A percentile compares a stretch with the other conserved stretches of the same genome.
These are phyloP conservation scores for Mucor irregularis DNA, from an alignment of 371 early-diverging fungal genomes.

Conservation along the genomic window DNA sequence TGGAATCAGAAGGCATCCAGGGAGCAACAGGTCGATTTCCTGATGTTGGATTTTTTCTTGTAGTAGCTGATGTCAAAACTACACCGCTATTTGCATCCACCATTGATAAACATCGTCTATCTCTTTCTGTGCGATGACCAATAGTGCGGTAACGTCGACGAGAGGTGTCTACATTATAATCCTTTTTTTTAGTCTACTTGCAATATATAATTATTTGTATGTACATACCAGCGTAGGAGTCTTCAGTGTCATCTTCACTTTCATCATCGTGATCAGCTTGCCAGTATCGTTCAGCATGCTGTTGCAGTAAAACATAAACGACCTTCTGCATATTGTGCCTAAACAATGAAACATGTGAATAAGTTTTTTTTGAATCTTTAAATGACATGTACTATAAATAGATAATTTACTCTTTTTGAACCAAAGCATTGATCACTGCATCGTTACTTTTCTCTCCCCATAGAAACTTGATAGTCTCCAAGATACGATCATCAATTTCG, in stretches of 20 bases:
- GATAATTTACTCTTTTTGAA: conserved; percentile 43
- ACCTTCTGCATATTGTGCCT: conserved; percentile 59
- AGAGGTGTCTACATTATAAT: conserved; percentile 6
- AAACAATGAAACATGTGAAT: background rate
- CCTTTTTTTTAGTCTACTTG: background rate
- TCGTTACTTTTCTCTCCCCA: conserved; percentile 47
- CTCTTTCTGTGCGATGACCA: conserved; percentile 29
- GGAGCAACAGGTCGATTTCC: conserved; percentile 20
- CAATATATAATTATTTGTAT: no score
- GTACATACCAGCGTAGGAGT: conserved; percentile 16
- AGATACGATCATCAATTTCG: conserved; percentile 49
- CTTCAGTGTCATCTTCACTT: conserved; percentile 27
- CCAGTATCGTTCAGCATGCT: conserved; percentile 51
- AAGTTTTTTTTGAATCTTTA: background rate
- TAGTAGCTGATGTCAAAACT: background rate
- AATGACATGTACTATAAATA: background rate
- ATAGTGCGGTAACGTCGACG: conserved; percentile 37
- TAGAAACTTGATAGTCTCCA: conserved; percentile 44
- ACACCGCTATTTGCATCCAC: conserved; percentile 16
- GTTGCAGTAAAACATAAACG: conserved; percentile 48
- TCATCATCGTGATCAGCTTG: conserved; percentile 48
- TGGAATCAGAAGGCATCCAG: conserved; percentile 22
- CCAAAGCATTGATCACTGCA: conserved; percentile 35
- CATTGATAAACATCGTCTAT: conserved; percentile 42
- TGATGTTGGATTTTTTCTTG: background rate